These are phyloP conservation scores for Exophiala sp. DNA, from an alignment of 2,329 filamentous ascomycete species.

Conservation along the genomic window DNA sequence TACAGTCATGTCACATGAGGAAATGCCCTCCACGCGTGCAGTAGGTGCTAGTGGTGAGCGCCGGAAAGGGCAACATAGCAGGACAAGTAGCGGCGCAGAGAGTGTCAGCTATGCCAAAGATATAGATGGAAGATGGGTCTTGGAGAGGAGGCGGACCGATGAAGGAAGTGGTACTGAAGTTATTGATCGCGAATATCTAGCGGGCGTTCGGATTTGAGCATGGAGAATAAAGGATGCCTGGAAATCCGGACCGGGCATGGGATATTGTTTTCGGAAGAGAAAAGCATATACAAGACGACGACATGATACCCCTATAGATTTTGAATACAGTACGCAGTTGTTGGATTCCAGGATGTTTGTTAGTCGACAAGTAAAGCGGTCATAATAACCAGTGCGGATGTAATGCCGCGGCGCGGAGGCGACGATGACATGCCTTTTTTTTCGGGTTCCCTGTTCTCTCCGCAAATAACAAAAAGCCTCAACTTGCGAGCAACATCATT, in stretches of 20 bases:
- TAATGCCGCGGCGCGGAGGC: not conserved
- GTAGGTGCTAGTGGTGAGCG: conserved; percentile 5
- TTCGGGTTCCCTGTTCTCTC: not conserved
- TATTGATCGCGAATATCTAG: conserved; percentile 32
- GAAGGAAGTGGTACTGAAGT: conserved; percentile 36
- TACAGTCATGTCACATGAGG: conserved; percentile 22
- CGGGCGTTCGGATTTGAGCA: conserved; percentile 29
- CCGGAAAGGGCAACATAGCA: conserved; percentile 31
- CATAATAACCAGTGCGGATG: not conserved
- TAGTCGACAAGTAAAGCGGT: not conserved
- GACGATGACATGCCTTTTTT: not conserved
- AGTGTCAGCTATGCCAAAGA: conserved; percentile 37
- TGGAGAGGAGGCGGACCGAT: conserved; percentile 35
- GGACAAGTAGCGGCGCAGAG: conserved; percentile 35
- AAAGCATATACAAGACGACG: conserved; percentile 6
- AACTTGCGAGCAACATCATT: not conserved
- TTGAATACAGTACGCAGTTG: not conserved
- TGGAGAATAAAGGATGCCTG: not conserved
- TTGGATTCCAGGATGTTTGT: not conserved
- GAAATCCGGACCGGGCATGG: too few relatives aligned
- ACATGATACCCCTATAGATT: conserved; percentile 21
- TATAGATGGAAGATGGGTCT: conserved; percentile 35
- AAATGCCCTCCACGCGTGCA: conserved; percentile 15
- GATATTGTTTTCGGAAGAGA: not conserved
- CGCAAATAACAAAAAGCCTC: not conserved